These are phyloP conservation scores for Citrullus amarus DNA, from an alignment of 306 rosid genomes.

Conservation along the genomic window DNA sequence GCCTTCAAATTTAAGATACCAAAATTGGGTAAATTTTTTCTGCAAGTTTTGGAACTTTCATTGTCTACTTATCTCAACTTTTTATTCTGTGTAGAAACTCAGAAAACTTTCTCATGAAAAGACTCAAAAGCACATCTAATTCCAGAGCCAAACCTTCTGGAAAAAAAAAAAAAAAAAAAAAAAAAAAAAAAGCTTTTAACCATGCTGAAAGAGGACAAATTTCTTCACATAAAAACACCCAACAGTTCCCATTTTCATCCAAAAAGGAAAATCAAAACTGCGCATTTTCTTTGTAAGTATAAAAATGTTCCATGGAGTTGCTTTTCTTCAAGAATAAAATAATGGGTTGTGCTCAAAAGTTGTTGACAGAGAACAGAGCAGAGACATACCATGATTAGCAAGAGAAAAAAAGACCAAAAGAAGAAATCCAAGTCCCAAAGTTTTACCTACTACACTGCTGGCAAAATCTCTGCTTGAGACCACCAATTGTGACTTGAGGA, in stretches of 20 bases:
- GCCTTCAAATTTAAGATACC: not conserved
- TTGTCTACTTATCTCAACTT: not conserved
- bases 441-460: conserved; percentile 95
- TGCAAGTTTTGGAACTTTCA: not conserved
- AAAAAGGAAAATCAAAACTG: not conserved
- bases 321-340: not conserved
- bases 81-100: no score
- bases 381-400: not conserved
- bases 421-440: not conserved
- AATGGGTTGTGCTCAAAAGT: not conserved
- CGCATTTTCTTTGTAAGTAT: not conserved
- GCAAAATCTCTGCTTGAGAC: conserved; percentile 86
- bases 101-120: conserved; percentile 2
- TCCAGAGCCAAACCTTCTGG: not conserved
- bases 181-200: not conserved
- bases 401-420: not conserved
- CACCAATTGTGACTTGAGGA: conserved; percentile 68
- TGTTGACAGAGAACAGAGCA: not conserved
- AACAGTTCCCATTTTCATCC: not conserved
- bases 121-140: not conserved
- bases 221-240: not conserved
- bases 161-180: not conserved
- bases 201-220: not conserved
- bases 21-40: not conserved
- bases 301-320: not conserved